A percentile compares a stretch with the other conserved stretches of the same genome.
Evolutionary conservation across 371 early-diverging fungal genomes (phyloP).

Genomic region (Mucor velutinosus): DNA sequence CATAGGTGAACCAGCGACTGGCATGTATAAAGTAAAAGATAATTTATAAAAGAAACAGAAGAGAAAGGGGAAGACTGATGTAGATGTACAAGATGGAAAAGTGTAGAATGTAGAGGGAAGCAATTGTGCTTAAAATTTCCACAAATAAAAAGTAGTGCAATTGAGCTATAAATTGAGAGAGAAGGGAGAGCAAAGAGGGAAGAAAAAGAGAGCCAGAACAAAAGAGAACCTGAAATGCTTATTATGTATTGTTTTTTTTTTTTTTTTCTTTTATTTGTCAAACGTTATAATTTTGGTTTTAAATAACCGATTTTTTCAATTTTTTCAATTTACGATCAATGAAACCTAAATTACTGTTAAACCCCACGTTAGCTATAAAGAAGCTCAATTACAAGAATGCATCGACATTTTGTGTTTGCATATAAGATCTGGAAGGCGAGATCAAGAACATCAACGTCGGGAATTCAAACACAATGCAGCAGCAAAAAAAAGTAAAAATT

Average conservation of each 20-base stretch:
- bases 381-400: background rate
- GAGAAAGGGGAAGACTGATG: background rate
- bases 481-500: background rate
- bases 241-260: background rate
- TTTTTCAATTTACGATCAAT: background rate
- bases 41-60: background rate
- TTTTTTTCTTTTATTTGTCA: background rate
- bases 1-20: conserved; percentile 11
- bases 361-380: background rate
- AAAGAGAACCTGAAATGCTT: conserved; percentile 2
- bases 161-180: background rate
- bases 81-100: background rate
- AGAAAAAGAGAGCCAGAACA: background rate
- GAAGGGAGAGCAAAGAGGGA: background rate
- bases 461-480: background rate
- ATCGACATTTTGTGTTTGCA: background rate
- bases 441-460: background rate
- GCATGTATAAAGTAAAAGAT: conserved; percentile 3
- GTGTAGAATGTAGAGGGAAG: background rate
- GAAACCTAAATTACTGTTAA: conserved; percentile 4
- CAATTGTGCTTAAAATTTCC: background rate
- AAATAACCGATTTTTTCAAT: background rate
- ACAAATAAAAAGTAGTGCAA: background rate
- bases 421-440: background rate
- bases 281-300: background rate